A percentile compares a stretch with the other conserved stretches of the same genome.
Conservation (phyloP, 169 alveolate genomes). For the Eimeria falciformis region DNA sequence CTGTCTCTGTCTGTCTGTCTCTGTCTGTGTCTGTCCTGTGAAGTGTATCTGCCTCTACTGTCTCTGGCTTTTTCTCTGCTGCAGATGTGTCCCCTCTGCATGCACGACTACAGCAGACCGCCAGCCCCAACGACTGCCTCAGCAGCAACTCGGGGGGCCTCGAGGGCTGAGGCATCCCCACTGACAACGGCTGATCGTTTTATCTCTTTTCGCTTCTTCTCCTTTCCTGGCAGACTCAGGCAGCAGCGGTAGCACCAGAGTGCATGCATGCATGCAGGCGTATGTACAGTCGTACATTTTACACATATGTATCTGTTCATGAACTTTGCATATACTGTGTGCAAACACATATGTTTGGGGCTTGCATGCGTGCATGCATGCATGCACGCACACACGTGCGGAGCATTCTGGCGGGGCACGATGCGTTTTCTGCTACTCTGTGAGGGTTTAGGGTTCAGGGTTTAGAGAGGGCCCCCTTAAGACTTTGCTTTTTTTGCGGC, state of each 20-base stretch:
- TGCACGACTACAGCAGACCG: constrained; percentile 58
- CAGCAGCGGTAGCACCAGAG: neutral
- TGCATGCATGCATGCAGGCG: constrained; percentile 11
- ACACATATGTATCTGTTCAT: constrained; percentile 1
- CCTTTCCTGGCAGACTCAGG: constrained; percentile 18
- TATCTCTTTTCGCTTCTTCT: constrained; percentile 35
- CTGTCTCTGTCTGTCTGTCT: neutral
- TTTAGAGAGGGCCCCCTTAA: neutral
- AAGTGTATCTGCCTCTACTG: neutral
- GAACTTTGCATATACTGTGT: constrained; percentile 3
- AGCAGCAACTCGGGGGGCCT: neutral
- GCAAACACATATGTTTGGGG: neutral
- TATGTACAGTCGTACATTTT: neutral
- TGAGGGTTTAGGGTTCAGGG: neutral
- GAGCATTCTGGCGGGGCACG: neutral
- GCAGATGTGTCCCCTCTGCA: constrained; percentile 36
- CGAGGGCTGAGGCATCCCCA: neutral
- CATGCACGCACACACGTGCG: constrained; percentile 19
- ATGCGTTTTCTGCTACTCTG: neutral
- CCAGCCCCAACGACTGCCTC: constrained; percentile 15
- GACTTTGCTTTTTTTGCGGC: too few species aligned
- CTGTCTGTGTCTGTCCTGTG: neutral
- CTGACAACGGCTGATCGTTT: neutral
- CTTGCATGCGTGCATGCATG: constrained; percentile 45
- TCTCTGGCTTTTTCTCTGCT: neutral